phyloP scores from a whole-genome alignment of 2,329 filamentous ascomycete species.

The Aspergillus luchuensis region DNA sequence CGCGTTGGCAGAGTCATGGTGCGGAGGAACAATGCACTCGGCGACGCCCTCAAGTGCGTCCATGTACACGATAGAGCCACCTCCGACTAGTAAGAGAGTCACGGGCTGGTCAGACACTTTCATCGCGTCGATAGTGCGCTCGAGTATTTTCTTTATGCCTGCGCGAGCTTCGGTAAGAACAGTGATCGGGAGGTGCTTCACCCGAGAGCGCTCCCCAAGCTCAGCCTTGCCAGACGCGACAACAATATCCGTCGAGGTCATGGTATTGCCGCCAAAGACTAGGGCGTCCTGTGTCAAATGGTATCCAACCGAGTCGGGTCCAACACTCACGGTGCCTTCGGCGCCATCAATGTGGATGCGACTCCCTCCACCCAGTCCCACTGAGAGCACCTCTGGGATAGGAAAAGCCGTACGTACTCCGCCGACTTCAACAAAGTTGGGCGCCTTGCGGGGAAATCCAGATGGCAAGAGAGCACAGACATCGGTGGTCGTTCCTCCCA shows the following conservation, averaged over 20 bases:
- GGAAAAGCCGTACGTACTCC: slow-evolving; percentile 63
- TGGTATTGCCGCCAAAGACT: slow-evolving; percentile 56
- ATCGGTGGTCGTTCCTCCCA: slow-evolving; percentile 65
- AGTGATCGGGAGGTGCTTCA: background rate
- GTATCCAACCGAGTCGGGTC: slow-evolving; percentile 60
- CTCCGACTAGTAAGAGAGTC: slow-evolving; percentile 59
- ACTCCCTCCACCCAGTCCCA: slow-evolving; percentile 60
- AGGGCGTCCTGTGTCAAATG: slow-evolving; percentile 51
- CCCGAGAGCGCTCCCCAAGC: slow-evolving; percentile 21
- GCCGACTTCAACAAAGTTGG: slow-evolving; percentile 60
- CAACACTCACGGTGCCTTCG: slow-evolving; percentile 46
- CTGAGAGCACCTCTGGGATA: slow-evolving; percentile 58
- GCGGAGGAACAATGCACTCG: slow-evolving; percentile 54
- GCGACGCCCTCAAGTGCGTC: slow-evolving; percentile 53
- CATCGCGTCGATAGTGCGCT: slow-evolving; percentile 57
- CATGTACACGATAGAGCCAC: slow-evolving; percentile 57
- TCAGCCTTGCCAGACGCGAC: slow-evolving; percentile 21
- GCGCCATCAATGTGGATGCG: slow-evolving; percentile 36
- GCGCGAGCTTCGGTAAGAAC: slow-evolving; percentile 24
- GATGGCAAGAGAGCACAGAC: slow-evolving; percentile 60
- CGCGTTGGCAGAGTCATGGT: slow-evolving; percentile 60
- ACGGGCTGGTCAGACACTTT: slow-evolving; percentile 58
- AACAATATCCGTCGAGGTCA: slow-evolving; percentile 58
- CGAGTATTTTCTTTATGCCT: slow-evolving; percentile 46
- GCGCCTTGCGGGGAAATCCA: slow-evolving; percentile 62